Conservation (phyloP, 192 early-diverging fungal genomes). For the Entophlyctis helioformis region DNA sequence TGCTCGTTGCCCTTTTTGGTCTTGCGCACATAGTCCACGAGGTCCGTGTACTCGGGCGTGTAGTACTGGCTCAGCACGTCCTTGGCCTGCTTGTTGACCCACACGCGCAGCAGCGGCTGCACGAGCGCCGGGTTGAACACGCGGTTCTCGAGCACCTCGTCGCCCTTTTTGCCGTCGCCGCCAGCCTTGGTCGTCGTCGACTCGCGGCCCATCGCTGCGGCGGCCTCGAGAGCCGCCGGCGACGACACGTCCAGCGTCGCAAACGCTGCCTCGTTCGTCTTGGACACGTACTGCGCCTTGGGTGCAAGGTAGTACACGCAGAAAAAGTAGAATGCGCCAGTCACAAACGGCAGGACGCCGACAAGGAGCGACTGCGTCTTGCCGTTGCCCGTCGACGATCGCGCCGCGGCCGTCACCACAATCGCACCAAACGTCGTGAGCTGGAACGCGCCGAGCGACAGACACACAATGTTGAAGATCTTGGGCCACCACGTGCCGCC, state of each 20-base stretch:
- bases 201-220: background rate
- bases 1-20: constrained; percentile 1
- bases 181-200: background rate
- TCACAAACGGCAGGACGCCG: constrained; percentile 10
- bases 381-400: background rate
- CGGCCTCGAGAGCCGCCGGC: background rate
- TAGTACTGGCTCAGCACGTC: background rate
- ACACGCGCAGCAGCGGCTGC: constrained; percentile 26
- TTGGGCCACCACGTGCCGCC: constrained; percentile 18
- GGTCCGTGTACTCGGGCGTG: constrained; percentile 9
- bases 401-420: constrained; percentile 8
- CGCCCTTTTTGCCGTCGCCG: background rate
- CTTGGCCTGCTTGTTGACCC: constrained; percentile 8
- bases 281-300: constrained; percentile 13
- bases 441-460: constrained; percentile 21
- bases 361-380: constrained; percentile 8
- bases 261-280: background rate
- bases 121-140: constrained; percentile 30
- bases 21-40: constrained; percentile 10
- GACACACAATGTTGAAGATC: constrained; percentile 21
- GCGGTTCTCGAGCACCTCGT: constrained; percentile 10
- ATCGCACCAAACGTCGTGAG: constrained; percentile 23
- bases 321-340: constrained; percentile 15
- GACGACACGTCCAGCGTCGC: background rate
- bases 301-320: constrained; percentile 10